These are phyloP conservation scores for Parastagonospora avenae DNA, from an alignment of 2,329 filamentous ascomycete species.

Conservation along the genomic window DNA sequence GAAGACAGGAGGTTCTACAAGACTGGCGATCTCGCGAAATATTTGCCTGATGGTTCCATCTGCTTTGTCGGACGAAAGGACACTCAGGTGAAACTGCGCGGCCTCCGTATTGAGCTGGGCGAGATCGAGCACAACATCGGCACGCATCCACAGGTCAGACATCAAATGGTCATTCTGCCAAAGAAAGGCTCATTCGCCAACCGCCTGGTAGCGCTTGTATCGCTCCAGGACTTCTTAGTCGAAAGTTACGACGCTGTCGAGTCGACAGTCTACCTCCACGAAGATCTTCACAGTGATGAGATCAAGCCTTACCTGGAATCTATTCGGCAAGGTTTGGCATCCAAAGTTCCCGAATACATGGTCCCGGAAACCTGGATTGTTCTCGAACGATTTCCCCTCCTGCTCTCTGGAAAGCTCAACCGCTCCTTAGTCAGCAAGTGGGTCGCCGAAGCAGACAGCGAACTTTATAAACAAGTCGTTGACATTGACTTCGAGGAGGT, in stretches of 20 bases:
- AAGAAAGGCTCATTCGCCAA: slow-evolving; percentile 43
- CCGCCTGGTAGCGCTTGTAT: slow-evolving; percentile 50
- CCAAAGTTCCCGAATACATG: slow-evolving; percentile 15
- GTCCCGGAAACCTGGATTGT: slow-evolving; percentile 34
- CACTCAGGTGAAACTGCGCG: slow-evolving; percentile 25
- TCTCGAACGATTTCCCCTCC: slow-evolving; percentile 30
- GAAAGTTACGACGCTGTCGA: background rate
- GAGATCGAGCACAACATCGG: slow-evolving; percentile 19
- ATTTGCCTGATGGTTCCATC: slow-evolving; percentile 18
- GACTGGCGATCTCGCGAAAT: slow-evolving; percentile 24
- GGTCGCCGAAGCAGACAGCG: slow-evolving; percentile 46
- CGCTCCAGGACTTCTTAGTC: slow-evolving; percentile 30
- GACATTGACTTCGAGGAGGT: slow-evolving; percentile 33
- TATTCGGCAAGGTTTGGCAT: background rate
- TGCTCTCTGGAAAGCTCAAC: slow-evolving; percentile 18
- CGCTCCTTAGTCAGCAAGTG: slow-evolving; percentile 42
- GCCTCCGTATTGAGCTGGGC: slow-evolving; percentile 27
- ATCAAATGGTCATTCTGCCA: slow-evolving; percentile 47
- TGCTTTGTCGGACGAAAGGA: slow-evolving; percentile 17
- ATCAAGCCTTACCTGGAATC: background rate
- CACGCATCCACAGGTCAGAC: slow-evolving; percentile 26
- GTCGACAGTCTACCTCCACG: slow-evolving; percentile 8
- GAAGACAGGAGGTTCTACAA: slow-evolving; percentile 13
- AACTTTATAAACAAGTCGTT: slow-evolving; percentile 27
- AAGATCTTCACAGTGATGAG: slow-evolving; percentile 32